phyloP scores from a whole-genome alignment of 2,329 filamentous ascomycete genomes.

The Onygena corvina region DNA sequence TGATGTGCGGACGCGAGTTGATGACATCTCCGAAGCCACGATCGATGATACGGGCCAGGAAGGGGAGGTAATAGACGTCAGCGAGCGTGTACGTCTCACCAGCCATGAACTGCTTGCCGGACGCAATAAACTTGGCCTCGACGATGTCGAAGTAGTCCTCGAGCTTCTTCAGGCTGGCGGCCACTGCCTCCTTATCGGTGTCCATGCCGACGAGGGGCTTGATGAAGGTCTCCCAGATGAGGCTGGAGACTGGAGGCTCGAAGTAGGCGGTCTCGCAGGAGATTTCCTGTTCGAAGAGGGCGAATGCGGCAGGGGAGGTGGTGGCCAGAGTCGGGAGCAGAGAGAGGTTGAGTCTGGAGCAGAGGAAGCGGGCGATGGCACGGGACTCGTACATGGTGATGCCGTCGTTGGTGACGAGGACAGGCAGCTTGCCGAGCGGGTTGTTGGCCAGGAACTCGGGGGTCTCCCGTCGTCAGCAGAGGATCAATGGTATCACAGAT shows the following conservation, averaged over 20 bases:
- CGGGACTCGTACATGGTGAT: constrained; percentile 40
- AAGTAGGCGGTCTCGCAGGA: constrained; percentile 36
- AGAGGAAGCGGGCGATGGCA: constrained; percentile 39
- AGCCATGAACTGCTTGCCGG: constrained; percentile 31
- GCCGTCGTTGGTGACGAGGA: constrained; percentile 29
- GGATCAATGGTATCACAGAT: background rate
- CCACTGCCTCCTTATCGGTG: constrained; percentile 33
- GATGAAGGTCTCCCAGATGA: constrained; percentile 38
- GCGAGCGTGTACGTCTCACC: constrained; percentile 34
- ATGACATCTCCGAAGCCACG: constrained; percentile 32
- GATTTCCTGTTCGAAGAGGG: constrained; percentile 37
- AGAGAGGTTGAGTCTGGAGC: constrained; percentile 35
- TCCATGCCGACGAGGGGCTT: constrained; percentile 36
- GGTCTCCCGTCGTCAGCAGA: constrained; percentile 15
- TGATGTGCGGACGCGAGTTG: constrained; percentile 27
- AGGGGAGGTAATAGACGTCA: constrained; percentile 40
- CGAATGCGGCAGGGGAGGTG: constrained; percentile 30
- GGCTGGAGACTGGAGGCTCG: constrained; percentile 32
- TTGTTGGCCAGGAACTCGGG: constrained; percentile 22
- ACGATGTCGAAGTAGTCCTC: constrained; percentile 35
- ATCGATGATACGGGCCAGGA: constrained; percentile 34
- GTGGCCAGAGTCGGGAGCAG: constrained; percentile 30
- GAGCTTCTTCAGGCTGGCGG: constrained; percentile 28
- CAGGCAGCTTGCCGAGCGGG: constrained; percentile 35
- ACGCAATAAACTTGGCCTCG: constrained; percentile 19